Evolutionary conservation across 768 basidiomycete genomes (phyloP).

Genomic region (Phylloporus scabripes): DNA sequence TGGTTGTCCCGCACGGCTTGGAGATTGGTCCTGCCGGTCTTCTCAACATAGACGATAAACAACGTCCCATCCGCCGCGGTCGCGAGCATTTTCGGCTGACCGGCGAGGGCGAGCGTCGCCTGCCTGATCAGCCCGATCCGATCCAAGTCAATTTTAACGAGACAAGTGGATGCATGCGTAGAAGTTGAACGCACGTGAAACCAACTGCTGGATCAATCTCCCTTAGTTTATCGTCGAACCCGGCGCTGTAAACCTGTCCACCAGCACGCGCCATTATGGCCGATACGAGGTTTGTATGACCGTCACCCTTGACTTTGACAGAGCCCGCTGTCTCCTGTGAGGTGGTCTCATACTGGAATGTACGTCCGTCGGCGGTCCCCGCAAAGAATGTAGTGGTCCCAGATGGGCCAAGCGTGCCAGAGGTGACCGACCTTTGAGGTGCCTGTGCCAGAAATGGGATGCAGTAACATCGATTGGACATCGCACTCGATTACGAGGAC

Average conservation of each 20-base stretch:
- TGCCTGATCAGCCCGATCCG: conserved; percentile 34
- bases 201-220: conserved; percentile 47
- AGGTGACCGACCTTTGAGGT: conserved; percentile 76
- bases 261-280: conserved; percentile 45
- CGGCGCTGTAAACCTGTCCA: conserved; percentile 61
- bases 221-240: conserved; percentile 74
- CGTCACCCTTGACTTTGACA: conserved; percentile 51
- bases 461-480: not conserved
- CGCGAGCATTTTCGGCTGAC: conserved; percentile 68
- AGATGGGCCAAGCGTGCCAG: conserved; percentile 40
- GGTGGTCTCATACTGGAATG: conserved; percentile 53
- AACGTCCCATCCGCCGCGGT: conserved; percentile 54
- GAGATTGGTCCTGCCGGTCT: conserved; percentile 36
- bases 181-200: conserved; percentile 19
- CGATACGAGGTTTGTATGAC: conserved; percentile 68
- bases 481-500: conserved; percentile 13
- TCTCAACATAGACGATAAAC: conserved; percentile 50
- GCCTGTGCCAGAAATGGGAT: conserved; percentile 40
- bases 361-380: conserved; percentile 76
- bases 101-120: conserved; percentile 44
- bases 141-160: not conserved
- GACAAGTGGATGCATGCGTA: not conserved
- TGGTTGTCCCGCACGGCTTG: conserved; percentile 72
- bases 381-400: conserved; percentile 60
- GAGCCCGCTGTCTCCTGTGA: conserved; percentile 8